phyloP scores from a whole-genome alignment of 257 asterid species.

The Solanum pinnatisectum region DNA sequence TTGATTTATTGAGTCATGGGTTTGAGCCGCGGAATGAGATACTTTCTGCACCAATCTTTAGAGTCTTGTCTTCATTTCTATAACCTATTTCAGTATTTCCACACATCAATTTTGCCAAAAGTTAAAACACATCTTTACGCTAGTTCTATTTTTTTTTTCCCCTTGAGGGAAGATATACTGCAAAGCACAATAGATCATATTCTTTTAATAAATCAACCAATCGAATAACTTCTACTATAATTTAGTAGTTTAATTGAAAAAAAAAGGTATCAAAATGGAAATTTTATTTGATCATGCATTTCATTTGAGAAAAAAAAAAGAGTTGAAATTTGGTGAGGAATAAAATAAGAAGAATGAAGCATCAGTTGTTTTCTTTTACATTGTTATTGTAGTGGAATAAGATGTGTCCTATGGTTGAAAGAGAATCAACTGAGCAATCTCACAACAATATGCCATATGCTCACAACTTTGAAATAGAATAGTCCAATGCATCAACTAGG shows the following conservation, averaged over 20 bases:
- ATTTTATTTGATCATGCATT: neutral
- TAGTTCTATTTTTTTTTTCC: neutral
- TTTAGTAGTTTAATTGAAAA: neutral
- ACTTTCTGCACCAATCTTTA: neutral
- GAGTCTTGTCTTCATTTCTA: neutral
- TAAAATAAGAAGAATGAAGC: neutral
- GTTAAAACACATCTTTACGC: neutral
- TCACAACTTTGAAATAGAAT: conserved; percentile 68
- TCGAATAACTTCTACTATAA: neutral
- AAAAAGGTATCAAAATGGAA: neutral
- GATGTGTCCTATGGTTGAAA: neutral
- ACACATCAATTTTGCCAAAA: neutral
- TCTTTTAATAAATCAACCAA: neutral
- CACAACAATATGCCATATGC: neutral
- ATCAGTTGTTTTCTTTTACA: neutral
- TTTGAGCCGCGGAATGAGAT: neutral
- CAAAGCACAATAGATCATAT: neutral
- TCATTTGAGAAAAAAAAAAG: neutral
- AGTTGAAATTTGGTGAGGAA: neutral
- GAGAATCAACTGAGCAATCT: neutral
- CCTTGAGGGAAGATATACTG: neutral
- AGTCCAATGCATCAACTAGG: conserved; percentile 83
- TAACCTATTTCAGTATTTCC: neutral
- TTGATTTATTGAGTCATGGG: neutral
- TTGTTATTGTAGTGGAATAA: neutral